Conservation (phyloP, 2,329 filamentous ascomycete genomes). For the Penicillium oxalicum region DNA sequence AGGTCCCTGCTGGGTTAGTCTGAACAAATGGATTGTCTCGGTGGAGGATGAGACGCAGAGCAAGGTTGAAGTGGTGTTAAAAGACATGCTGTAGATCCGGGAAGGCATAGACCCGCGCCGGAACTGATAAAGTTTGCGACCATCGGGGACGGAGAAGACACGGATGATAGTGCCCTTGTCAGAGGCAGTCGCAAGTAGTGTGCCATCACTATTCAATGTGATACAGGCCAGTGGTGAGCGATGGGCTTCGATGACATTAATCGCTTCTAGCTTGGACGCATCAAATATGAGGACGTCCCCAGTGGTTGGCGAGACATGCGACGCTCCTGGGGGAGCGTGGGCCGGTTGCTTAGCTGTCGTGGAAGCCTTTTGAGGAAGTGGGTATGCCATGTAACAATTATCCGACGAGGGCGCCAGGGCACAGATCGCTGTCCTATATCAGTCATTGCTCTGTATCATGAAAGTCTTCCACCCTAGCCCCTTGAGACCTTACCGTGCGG, state of each 20-base stretch:
- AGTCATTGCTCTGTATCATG: background rate
- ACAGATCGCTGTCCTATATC: conserved; percentile 61
- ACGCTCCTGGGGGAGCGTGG: conserved; percentile 71
- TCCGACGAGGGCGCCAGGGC: conserved; percentile 90
- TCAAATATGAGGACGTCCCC: conserved; percentile 94
- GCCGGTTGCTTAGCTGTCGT: conserved; percentile 57
- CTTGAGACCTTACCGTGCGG: conserved; percentile 55
- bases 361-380: conserved; percentile 63
- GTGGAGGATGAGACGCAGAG: conserved; percentile 94
- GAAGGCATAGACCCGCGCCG: conserved; percentile 91
- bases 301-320: conserved; percentile 74
- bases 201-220: conserved; percentile 86
- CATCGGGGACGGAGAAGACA: conserved; percentile 86
- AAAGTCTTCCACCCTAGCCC: background rate
- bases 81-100: conserved; percentile 97
- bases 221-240: conserved; percentile 86
- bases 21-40: conserved; percentile 95
- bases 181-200: conserved; percentile 84
- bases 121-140: conserved; percentile 93
- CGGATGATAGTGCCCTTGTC: conserved; percentile 97
- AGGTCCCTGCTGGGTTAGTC: conserved; percentile 50
- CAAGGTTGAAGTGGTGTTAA: conserved; percentile 88
- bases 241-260: conserved; percentile 94
- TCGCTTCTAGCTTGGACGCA: conserved; percentile 77
- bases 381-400: conserved; percentile 92